Base-by-base conservation (phyloP, 2,329 filamentous ascomycete species). In the Hypocreales sp. region DNA sequence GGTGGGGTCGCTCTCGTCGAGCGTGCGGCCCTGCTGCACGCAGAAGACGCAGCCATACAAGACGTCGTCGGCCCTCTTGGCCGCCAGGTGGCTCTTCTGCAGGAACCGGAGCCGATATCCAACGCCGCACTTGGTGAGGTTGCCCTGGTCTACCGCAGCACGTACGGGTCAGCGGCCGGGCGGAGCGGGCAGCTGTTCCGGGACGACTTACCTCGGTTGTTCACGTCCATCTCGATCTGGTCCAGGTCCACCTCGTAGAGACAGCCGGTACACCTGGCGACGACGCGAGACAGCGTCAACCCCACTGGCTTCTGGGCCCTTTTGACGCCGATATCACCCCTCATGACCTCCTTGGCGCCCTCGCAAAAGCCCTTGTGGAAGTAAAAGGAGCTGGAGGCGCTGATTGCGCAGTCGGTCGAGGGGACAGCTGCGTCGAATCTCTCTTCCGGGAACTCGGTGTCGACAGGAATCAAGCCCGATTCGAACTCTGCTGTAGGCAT, bases 1-100 rank as follows among this genome's bases (percentile, higher is more conserved):
- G 1, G 67, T 71, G 3, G 66, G 58, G 25, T 72, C 67, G 36
- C 61, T 62, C 30, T 63, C 56, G 26, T 69, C 61, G 3, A 58
- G 42, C 0, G 64, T 68, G n/a, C 41, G 50, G 1, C 63, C 63
- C 12, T 50, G 34, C 5, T 61, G 53, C 4, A 67, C 47, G 39
- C 67, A 72, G 38, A 72, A 69, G 1, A 66, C 35, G 34, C 67
- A 72, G 4, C 51, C 64, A 37, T 67, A 72, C 24, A 66, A 41
- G 27, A 62, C 53, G 33, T 70, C 65, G 23, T 69, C 65, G 11
- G 60, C 48, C 10, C 60, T 50, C 29, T 56, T 57, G 5, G 61
- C 58, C 1, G 56, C 44, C 5, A 72, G 31, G 39, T 72, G 67
- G 27, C 58, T 60, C 41, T 72, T 72, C 36, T 65, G 63, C 5